Evolutionary conservation across 805 yeast species (phyloP).

Genomic region (Candida hungchunana): DNA sequence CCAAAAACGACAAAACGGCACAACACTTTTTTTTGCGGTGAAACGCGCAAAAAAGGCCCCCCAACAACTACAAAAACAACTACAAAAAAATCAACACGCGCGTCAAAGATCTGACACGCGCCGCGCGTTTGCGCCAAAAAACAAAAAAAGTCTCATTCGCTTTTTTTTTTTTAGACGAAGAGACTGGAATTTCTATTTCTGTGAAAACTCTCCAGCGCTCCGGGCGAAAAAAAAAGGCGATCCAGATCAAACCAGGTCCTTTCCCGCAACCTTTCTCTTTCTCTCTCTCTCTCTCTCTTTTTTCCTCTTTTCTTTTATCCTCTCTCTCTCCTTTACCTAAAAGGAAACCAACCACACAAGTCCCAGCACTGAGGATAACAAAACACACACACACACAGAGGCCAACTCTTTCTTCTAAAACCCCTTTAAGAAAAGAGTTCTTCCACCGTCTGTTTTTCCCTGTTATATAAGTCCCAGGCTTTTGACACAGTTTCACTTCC

Average conservation of each 20-base stretch:
- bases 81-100: neutral
- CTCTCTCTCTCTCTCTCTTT: too few species aligned
- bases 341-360: too few species aligned
- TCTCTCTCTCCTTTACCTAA: neutral
- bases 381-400: too few species aligned
- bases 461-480: too few species aligned
- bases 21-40: neutral
- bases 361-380: too few species aligned
- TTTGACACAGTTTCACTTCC: too few species aligned
- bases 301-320: neutral
- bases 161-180: neutral
- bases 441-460: too few species aligned
- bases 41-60: too few species aligned
- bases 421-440: too few species aligned
- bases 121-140: neutral
- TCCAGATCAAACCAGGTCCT: slow-evolving; percentile 8
- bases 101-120: neutral
- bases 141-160: neutral
- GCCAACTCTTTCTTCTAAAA: too few species aligned
- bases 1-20: neutral
- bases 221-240: slow-evolving; percentile 5
- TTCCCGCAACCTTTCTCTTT: slow-evolving; percentile 11
- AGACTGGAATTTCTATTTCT: neutral
- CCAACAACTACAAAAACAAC: too few species aligned
- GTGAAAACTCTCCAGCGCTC: too few species aligned